Conservation (phyloP, 768 basidiomycete genomes). For the Agaricus blazei region DNA sequence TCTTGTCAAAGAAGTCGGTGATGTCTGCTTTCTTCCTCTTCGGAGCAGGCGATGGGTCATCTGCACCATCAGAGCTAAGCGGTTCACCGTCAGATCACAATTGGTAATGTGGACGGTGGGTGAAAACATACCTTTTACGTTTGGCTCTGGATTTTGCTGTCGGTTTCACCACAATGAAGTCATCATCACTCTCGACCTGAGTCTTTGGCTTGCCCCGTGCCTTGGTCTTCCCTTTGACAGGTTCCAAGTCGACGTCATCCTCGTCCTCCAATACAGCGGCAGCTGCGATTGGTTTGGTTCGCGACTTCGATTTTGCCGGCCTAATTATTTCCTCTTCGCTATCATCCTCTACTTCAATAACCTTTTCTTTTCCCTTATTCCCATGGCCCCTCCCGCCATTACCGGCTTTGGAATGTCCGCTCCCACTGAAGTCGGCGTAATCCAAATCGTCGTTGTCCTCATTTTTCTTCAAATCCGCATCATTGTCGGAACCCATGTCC, state of each 20-base stretch:
- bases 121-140: constrained; percentile 56
- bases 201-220: constrained; percentile 11
- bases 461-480: constrained; percentile 1
- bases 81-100: not conserved
- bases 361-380: constrained; percentile 14
- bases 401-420: not conserved
- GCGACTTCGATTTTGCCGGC: constrained; percentile 5
- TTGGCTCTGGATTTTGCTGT: constrained; percentile 30
- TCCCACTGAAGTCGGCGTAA: not conserved
- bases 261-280: not conserved
- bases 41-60: constrained; percentile 33
- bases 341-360: constrained; percentile 16
- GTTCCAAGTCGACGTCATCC: constrained; percentile 9
- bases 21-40: constrained; percentile 51
- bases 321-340: constrained; percentile 10
- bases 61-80: constrained; percentile 23
- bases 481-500: constrained; percentile 12
- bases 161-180: constrained; percentile 7
- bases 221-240: not conserved
- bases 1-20: constrained; percentile 55
- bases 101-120: constrained; percentile 30
- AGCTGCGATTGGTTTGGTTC: not conserved
- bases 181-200: constrained; percentile 12
- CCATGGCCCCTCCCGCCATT: not conserved
- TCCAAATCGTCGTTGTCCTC: constrained; percentile 5